Evolutionary conservation across 768 basidiomycete species (phyloP).

Genomic region (Boletus rubropictus): DNA sequence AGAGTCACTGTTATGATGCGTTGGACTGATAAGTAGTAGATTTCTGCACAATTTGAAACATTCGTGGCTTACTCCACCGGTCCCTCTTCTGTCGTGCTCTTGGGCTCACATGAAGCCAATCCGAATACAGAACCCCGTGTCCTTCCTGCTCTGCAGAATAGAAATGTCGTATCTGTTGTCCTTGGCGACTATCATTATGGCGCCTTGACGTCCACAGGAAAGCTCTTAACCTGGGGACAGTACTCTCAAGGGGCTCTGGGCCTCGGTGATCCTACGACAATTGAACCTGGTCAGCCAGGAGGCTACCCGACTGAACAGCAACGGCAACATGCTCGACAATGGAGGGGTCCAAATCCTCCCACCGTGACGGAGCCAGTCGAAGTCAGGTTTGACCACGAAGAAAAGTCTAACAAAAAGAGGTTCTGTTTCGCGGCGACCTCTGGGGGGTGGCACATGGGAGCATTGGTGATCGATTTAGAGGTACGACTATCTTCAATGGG

Average conservation of each 20-base stretch:
- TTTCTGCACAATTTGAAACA: conserved; percentile 78
- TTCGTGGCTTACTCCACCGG: conserved; percentile 82
- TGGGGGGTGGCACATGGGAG: conserved; percentile 89
- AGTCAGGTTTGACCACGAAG: conserved; percentile 65
- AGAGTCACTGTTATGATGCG: background rate
- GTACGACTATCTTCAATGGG: conserved; percentile 30
- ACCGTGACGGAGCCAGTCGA: conserved; percentile 55
- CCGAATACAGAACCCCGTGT: conserved; percentile 48
- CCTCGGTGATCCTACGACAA: conserved; percentile 62
- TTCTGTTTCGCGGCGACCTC: conserved; percentile 82
- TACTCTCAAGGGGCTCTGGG: conserved; percentile 81
- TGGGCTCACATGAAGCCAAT: conserved; percentile 51
- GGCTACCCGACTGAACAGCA: conserved; percentile 44
- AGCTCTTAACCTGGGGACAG: conserved; percentile 75
- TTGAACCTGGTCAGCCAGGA: conserved; percentile 54
- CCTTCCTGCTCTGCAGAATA: conserved; percentile 69
- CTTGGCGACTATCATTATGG: conserved; percentile 92
- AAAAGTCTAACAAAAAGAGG: conserved; percentile 43
- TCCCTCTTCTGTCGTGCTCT: conserved; percentile 63
- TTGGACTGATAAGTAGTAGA: conserved; percentile 35
- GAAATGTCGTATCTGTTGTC: conserved; percentile 76
- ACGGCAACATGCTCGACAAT: conserved; percentile 25
- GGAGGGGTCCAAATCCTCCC: conserved; percentile 28
- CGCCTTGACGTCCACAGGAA: conserved; percentile 74
- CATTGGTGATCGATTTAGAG: conserved; percentile 80